A percentile compares a stretch with the other conserved stretches of the same genome.
Conservation (phyloP, 176 grass and related monocot genomes). For the Pontederia paniculata region DNA sequence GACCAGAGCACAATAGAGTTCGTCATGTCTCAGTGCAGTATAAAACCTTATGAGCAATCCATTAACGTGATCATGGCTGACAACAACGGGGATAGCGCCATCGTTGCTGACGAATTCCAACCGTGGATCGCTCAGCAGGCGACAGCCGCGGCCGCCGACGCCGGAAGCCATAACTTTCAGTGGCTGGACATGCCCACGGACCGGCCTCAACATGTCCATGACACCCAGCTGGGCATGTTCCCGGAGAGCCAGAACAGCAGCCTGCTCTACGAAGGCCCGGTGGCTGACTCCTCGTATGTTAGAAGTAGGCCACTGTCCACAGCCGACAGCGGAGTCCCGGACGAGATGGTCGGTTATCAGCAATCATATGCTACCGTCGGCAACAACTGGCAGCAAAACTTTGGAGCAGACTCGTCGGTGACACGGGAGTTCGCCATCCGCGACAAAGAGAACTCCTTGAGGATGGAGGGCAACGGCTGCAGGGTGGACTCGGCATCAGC, state of each 20-base stretch:
- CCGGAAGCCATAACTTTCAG: not conserved
- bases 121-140: not conserved
- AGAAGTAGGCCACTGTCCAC: conserved; percentile 10
- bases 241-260: not conserved
- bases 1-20: conserved; percentile 68
- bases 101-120: not conserved
- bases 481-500: conserved; percentile 54
- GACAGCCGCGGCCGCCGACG: not conserved
- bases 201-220: not conserved
- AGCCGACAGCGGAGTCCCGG: conserved; percentile 10
- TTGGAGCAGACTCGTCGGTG: conserved; percentile 24
- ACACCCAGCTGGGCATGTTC: conserved; percentile 1
- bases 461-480: conserved; percentile 2
- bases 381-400: conserved; percentile 18
- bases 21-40: conserved; percentile 59
- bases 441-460: conserved; percentile 14
- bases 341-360: not conserved
- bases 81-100: not conserved
- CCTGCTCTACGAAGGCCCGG: conserved; percentile 27
- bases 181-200: not conserved
- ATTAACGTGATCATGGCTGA: conserved; percentile 1
- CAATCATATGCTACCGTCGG: too few species aligned
- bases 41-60: conserved; percentile 4
- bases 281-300: not conserved
- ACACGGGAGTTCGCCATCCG: conserved; percentile 16